Evolutionary conservation across 371 early-diverging fungal species (phyloP).

Genomic region (Blakeslea trispora): DNA sequence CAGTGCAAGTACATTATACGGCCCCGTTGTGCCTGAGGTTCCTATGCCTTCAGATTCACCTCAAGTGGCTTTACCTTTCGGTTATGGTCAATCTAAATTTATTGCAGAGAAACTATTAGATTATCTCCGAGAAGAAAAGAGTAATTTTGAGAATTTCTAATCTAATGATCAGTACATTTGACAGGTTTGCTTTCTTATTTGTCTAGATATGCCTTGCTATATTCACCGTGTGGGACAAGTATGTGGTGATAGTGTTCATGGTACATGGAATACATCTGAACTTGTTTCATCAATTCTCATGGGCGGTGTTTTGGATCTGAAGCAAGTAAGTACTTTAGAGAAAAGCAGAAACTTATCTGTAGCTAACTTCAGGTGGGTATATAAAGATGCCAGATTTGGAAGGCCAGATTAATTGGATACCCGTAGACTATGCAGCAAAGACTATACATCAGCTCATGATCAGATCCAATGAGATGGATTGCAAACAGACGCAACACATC

Average conservation of each 20-base stretch:
- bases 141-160: not conserved
- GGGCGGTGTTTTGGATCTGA: too few species aligned
- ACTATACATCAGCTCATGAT: not conserved
- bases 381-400: too few species aligned
- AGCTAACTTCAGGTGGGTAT: too few species aligned
- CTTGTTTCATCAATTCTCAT: not conserved
- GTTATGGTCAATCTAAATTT: conserved; percentile 43
- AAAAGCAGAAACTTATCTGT: too few species aligned
- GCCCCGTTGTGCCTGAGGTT: conserved; percentile 20
- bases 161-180: too few species aligned
- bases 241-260: conserved; percentile 36
- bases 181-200: too few species aligned
- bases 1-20: conserved; percentile 16
- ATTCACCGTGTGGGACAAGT: conserved; percentile 46
- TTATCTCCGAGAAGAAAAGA: conserved; percentile 30
- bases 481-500: not conserved
- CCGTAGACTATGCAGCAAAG: not conserved
- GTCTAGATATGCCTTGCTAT: conserved; percentile 21
- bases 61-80: conserved; percentile 34
- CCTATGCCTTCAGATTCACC: conserved; percentile 24
- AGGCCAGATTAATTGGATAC: too few species aligned
- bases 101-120: conserved; percentile 34
- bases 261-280: conserved; percentile 44
- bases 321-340: too few species aligned
- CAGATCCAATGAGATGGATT: not conserved